Percentiles rank a stretch among this genome's conserved stretches.
These are phyloP conservation scores for Fusarium continuum DNA, from an alignment of 2,329 filamentous ascomycete genomes.

Conservation along the genomic window DNA sequence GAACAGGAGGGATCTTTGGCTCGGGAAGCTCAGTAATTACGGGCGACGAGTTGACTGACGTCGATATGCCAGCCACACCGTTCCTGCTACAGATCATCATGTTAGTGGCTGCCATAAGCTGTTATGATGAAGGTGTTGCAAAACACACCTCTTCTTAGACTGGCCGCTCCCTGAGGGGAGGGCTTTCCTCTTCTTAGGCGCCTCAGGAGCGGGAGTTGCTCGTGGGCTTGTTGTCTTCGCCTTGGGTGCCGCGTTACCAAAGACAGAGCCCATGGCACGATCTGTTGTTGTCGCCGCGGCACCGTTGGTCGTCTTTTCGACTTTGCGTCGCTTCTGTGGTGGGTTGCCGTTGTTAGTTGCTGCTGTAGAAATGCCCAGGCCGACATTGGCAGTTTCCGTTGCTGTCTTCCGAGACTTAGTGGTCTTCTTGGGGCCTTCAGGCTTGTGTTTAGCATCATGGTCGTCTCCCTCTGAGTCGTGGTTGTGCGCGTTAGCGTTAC, in stretches of 20 bases:
- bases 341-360: constrained; percentile 63
- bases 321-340: constrained; percentile 80
- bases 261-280: constrained; percentile 70
- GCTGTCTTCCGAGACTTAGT: constrained; percentile 72
- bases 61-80: constrained; percentile 65
- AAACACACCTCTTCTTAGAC: constrained; percentile 79
- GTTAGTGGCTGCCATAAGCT: constrained; percentile 24
- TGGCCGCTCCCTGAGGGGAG: constrained; percentile 72
- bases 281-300: constrained; percentile 68
- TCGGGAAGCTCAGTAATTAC: constrained; percentile 75
- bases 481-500: constrained; percentile 26
- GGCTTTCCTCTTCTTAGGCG: constrained; percentile 77
- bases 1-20: constrained; percentile 56
- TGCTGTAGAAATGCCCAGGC: constrained; percentile 72
- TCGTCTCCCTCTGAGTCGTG: constrained; percentile 86
- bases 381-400: constrained; percentile 61
- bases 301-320: constrained; percentile 71
- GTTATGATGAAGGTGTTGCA: neutral
- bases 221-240: constrained; percentile 71
- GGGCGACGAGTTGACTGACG: constrained; percentile 79
- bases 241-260: constrained; percentile 62
- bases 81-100: constrained; percentile 45
- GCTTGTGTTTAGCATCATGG: constrained; percentile 59
- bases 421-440: constrained; percentile 68
- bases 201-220: constrained; percentile 73